Conservation (phyloP, 495 filamentous ascomycete genomes). For the Pyrenula aspistea region DNA sequence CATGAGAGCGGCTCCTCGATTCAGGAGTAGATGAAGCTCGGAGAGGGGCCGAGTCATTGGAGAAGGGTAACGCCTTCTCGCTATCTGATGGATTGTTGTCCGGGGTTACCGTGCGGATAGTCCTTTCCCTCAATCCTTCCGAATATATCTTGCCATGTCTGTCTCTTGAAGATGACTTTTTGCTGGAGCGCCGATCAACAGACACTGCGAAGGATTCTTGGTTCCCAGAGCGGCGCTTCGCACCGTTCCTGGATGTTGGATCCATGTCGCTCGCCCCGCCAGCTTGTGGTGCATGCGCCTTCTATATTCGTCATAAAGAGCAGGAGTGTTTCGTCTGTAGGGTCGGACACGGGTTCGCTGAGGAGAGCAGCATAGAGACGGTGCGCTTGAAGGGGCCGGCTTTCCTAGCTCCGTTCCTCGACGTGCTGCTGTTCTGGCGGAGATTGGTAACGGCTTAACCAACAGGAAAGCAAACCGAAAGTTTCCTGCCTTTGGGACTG, state of each 20-base stretch:
- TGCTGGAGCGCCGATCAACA: conserved; percentile 38
- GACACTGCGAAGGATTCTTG: conserved; percentile 1
- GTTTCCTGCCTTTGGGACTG: no score
- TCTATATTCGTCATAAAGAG: neutral
- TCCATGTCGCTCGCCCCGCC: neutral
- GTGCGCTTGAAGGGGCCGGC: no score
- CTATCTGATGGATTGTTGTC: conserved; percentile 32
- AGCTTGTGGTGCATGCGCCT: neutral
- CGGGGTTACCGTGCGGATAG: conserved; percentile 35
- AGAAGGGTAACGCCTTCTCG: conserved; percentile 24
- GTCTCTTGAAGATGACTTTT: conserved; percentile 40
- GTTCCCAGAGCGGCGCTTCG: neutral
- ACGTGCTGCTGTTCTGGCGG: no score
- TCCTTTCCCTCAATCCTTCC: conserved; percentile 35
- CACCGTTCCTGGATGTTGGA: neutral
- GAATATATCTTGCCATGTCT: conserved; percentile 41
- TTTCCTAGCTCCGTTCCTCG: no score
- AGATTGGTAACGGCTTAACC: no score
- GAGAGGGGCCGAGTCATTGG: conserved; percentile 28
- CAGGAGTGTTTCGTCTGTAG: neutral
- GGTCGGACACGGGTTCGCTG: neutral
- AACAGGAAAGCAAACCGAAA: no score
- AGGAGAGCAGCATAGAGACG: neutral
- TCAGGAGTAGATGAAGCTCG: conserved; percentile 6
- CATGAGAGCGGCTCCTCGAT: neutral